Evolutionary conservation across 257 asterid species (phyloP), one percentile per base, ranked within the genome.

Genomic region (Solanum sparsipilum): DNA sequence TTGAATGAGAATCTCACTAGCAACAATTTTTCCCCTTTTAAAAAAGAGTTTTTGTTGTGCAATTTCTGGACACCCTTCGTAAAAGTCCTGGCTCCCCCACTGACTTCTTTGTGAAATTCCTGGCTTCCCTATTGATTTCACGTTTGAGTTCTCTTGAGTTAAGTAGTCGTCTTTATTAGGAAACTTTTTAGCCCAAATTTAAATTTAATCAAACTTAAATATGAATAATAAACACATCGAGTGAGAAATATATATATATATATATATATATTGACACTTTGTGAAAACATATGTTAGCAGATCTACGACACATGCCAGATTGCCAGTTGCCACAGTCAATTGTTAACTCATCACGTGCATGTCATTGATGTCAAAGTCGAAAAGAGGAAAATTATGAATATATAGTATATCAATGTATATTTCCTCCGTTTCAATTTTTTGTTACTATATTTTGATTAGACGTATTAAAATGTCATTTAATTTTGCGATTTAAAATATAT

Each of bases 1-100:
- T 44, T 44, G 56, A 44, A 13, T 5, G 8, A 48, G 21, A 48
- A 15, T 48, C 3, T 48, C 3, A 48, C 3, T 48, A 48, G 21
- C 21, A 15, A 15, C 20, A 15, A 15, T 48, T 5, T 48, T 1
- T 5, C 0, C 21, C 1, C 1, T 15, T 48, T 15, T 46, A 1
- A 13, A 46, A 46, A 46, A 5, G 20, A 46, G 0, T 46, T 46
- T 41, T 46, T 48, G 3, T 15, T 15, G 8, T 5, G 3, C 1
- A 48, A 48, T 48, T 15, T 48, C 0, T 48, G 21, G 3, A 48
- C 8, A 13, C 8, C 1, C 0, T 5, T 48, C 0, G 8, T 48
- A 0, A 48, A 15, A 48, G 21, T 15, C 0, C 2, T 48, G 58
- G 8, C 21, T 48, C 21, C 7, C 0, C 20, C 0, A 48, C 0